Evolutionary conservation across 495 filamentous ascomycete species (phyloP), one percentile per base, ranked within the genome.

Genomic region (Evernia prunastri): DNA sequence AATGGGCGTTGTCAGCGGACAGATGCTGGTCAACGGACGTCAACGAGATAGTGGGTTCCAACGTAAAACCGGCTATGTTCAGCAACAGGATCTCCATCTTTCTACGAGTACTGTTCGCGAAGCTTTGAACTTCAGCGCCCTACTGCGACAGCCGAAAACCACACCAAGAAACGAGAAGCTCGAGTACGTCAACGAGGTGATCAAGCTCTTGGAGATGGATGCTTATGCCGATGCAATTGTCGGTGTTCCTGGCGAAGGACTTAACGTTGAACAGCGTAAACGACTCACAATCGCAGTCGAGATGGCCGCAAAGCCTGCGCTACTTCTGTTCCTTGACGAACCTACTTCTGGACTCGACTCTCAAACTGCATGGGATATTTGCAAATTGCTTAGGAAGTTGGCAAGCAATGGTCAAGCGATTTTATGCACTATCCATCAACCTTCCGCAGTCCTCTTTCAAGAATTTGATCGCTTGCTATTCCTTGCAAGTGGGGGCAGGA

Each of bases 181-280:
- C 12, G 88, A 81, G 3, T 96, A 96, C 67, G 92, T 94, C 31
- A 88, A 96, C 51, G 89, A 96, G 72, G 89, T 97, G 58, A 95
- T 97, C 69, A 89, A 87, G 74, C 83, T 96, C 60, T 78, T 97
- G 36, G 88, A 90, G 20, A 95, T 97, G 92, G 80, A 89, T 70
- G 85, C 89, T 58, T 93, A 91, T 63, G 88, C 90, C 18, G 90
- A 96, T 63, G 91, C 92, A 25, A 80, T 96, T 56, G 89, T 96
- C 58, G 92, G 92, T 72, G 84, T 93, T 35, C 87, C 89, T 6
- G 90, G 90, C 31, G 89, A 94, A 73, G 92, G 92, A 69, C 79
- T 98, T 60, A 96, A 96, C 69, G 91, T 96, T 42, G 93, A 97
- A 70, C 92, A 96, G 72, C 80, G 91, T 3, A 97, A 96, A 72